These are phyloP conservation scores for Cudoniella acicularis DNA, from an alignment of 495 filamentous ascomycete genomes.

Conservation along the genomic window DNA sequence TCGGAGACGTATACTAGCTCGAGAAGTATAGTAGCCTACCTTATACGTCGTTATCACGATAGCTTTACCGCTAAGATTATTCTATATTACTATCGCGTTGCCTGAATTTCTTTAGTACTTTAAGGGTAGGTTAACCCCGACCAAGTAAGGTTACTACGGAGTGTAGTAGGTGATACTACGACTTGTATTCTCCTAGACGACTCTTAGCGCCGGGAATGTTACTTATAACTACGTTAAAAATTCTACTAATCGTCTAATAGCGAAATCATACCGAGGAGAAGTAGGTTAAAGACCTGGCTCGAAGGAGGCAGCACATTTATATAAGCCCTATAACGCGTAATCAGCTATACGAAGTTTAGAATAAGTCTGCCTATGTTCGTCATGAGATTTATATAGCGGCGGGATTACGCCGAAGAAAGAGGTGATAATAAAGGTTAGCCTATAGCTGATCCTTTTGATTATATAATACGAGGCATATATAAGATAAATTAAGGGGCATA, in stretches of 20 bases:
- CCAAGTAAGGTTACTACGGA: not conserved
- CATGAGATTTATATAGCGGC: not conserved
- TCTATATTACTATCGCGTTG: not conserved
- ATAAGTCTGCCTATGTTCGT: not conserved
- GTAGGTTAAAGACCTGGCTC: not conserved
- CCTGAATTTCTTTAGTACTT: conserved; percentile 4
- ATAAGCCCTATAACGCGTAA: not conserved
- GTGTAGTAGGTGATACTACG: not conserved
- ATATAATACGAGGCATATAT: not conserved
- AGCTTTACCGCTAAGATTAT: not conserved
- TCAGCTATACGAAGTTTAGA: conserved; percentile 3
- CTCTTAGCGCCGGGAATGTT: not conserved
- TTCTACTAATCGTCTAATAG: not conserved
- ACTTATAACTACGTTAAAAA: conserved; percentile 1
- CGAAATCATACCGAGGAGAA: not conserved
- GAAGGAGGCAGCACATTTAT: not conserved
- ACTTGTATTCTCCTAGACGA: not conserved
- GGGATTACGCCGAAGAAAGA: not conserved
- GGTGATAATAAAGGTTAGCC: not conserved
- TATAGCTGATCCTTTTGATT: not conserved
- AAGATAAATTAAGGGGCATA: not conserved
- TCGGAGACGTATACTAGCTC: not conserved
- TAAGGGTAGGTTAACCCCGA: not conserved
- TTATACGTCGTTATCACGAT: not conserved
- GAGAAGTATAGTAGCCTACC: no score